Conservation (phyloP, 371 early-diverging fungal species). For the Coemansia sp. region DNA sequence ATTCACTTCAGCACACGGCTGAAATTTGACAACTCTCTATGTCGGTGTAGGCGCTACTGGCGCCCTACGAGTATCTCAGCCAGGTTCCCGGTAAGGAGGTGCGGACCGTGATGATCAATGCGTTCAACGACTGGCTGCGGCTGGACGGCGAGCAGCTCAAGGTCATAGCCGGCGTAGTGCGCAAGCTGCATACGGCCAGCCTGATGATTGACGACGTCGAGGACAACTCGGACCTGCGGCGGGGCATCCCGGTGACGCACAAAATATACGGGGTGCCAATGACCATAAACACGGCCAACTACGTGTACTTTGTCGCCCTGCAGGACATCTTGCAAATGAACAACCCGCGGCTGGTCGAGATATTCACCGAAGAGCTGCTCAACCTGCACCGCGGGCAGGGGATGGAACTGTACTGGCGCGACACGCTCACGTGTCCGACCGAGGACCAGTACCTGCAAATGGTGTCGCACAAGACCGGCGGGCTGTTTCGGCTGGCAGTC, state of each 20-base stretch:
- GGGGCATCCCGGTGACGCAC: conserved; percentile 95
- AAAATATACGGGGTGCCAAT: conserved; percentile 88
- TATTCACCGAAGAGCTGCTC: conserved; percentile 89
- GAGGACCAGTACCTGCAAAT: conserved; percentile 89
- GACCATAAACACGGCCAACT: conserved; percentile 95
- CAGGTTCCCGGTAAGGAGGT: conserved; percentile 89
- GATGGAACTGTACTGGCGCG: conserved; percentile 88
- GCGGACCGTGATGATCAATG: conserved; percentile 80
- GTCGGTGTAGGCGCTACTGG: conserved; percentile 57
- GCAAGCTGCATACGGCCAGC: conserved; percentile 93
- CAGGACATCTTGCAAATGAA: conserved; percentile 70
- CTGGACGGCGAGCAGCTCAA: conserved; percentile 67
- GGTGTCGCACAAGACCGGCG: conserved; percentile 94
- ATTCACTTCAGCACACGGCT: not conserved
- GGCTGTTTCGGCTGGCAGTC: conserved; percentile 89
- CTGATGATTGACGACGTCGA: conserved; percentile 96
- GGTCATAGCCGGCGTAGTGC: conserved; percentile 77
- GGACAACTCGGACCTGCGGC: conserved; percentile 83
- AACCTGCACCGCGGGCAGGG: conserved; percentile 95
- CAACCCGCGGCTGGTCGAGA: conserved; percentile 65
- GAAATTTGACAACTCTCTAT: not conserved
- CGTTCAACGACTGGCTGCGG: conserved; percentile 86
- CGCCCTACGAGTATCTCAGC: conserved; percentile 78
- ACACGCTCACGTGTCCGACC: conserved; percentile 77
- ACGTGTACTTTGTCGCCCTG: conserved; percentile 90